phyloP scores from a whole-genome alignment of 176 grass and related monocot genomes.

The Phoenix roebelenii region DNA sequence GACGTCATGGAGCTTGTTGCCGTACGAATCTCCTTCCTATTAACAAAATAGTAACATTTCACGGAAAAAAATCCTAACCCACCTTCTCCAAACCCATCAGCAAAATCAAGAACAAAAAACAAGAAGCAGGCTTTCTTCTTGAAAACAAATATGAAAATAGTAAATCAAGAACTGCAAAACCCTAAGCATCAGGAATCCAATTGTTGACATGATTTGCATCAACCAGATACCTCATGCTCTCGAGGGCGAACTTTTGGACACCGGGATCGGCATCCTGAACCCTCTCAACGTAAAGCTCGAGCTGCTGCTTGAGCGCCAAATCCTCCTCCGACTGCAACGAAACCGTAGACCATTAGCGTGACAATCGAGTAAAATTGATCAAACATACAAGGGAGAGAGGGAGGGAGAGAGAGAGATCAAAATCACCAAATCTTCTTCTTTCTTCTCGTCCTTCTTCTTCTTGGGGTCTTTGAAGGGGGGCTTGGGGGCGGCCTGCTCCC shows the following conservation, averaged over 20 bases:
- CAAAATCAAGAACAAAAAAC: not conserved
- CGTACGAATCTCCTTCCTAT: constrained; percentile 74
- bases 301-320: constrained; percentile 81
- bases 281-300: constrained; percentile 80
- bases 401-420: constrained; percentile 4
- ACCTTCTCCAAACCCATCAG: not conserved
- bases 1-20: constrained; percentile 96
- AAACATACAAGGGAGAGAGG: constrained; percentile 5
- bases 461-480: constrained; percentile 4
- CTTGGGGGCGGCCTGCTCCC: not conserved
- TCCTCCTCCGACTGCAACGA: constrained; percentile 79
- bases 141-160: not conserved
- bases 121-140: not conserved
- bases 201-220: not conserved
- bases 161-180: not conserved
- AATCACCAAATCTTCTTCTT: constrained; percentile 17
- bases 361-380: not conserved
- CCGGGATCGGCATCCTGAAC: constrained; percentile 72
- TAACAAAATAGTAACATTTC: constrained; percentile 16
- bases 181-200: too few relatives aligned
- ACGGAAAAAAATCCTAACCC: not conserved
- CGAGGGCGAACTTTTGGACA: constrained; percentile 84
- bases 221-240: constrained; percentile 76
- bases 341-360: not conserved
- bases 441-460: constrained; percentile 21